Conservation (phyloP, 306 rosid genomes). For the Rosa rugosa region DNA sequence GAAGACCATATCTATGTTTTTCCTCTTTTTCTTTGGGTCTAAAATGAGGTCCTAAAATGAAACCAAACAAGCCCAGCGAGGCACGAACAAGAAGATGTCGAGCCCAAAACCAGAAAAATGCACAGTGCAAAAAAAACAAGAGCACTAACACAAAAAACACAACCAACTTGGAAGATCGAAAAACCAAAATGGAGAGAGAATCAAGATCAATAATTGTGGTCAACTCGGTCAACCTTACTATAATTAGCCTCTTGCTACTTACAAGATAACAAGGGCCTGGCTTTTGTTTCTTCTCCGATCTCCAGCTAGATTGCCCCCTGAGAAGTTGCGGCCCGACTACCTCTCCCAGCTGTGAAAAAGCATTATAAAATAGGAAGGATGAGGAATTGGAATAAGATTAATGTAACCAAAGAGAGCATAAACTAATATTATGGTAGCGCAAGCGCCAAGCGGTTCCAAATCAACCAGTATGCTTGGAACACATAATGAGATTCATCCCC, state of each 20-base stretch:
- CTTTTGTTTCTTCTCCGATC: neutral
- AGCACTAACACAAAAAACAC: neutral
- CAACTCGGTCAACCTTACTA: neutral
- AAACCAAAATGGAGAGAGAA: neutral
- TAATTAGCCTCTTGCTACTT: neutral
- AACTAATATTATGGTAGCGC: neutral
- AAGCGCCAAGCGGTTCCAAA: neutral
- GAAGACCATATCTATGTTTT: too few relatives aligned
- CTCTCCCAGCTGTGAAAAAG: conserved; percentile 16
- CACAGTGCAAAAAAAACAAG: neutral
- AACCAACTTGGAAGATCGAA: neutral
- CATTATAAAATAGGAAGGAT: neutral
- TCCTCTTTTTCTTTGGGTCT: too few relatives aligned
- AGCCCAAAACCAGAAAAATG: neutral
- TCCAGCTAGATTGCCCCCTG: neutral
- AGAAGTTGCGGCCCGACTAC: conserved; percentile 26
- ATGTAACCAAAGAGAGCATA: neutral
- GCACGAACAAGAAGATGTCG: neutral
- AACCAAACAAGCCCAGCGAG: neutral
- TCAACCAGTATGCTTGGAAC: neutral
- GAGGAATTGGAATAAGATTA: neutral
- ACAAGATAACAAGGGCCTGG: neutral
- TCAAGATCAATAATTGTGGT: neutral
- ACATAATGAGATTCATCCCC: neutral
- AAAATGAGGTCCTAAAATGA: neutral